Base-by-base conservation (phyloP, 1,139 yeast species). In the Suhomyces bokatorum region DNA sequence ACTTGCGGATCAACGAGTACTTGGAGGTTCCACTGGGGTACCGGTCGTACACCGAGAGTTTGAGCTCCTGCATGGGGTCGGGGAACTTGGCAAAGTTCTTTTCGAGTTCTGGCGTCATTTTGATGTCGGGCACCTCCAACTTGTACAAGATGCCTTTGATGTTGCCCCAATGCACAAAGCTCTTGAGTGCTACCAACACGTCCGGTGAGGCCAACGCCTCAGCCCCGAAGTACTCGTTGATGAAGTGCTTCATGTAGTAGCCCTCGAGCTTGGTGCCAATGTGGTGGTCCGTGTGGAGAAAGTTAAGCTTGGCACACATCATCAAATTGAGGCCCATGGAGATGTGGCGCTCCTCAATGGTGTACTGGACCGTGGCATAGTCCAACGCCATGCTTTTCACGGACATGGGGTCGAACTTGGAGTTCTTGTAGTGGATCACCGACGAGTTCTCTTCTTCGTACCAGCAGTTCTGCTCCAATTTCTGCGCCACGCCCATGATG, bases 111-210 rank as follows among this genome's bases (percentile, higher is more conserved):
- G 59, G 59, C 28, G 66, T 63, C 0, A 74, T 54, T 31, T 62
- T 58, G 32, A 78, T 54, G 41, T 72, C 65, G 11, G 78, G 78
- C 2, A 78, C 66, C 1, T 67, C 72, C 39, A 78, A 56, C 48
- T 67, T 69, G 51, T 70, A 66, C 37, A 79, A 59, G 9, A 78
- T 61, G 4, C 82, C 81, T 48, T 71, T 69, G 41, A 76, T 77
- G 41, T 77, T 74, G 15, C 80, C 80, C 83, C 83, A 79, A 57
- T 79, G 83, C 15, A 75, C 78, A 51, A 78, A 78, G 37, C 80
- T 75, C 50, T 78, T 73, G 36, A 79, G 61, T 0, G 83, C 80
- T 32, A 73, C 66, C 46, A 76, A 67, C 14, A 78, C 76, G 39
- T 73, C 76, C 1, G 65, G 65, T 37, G 76, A 69, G 15, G 58